Evolutionary conservation across 1,139 yeast species (phyloP).

Genomic region (Scheffersomyces segobiensis): DNA sequence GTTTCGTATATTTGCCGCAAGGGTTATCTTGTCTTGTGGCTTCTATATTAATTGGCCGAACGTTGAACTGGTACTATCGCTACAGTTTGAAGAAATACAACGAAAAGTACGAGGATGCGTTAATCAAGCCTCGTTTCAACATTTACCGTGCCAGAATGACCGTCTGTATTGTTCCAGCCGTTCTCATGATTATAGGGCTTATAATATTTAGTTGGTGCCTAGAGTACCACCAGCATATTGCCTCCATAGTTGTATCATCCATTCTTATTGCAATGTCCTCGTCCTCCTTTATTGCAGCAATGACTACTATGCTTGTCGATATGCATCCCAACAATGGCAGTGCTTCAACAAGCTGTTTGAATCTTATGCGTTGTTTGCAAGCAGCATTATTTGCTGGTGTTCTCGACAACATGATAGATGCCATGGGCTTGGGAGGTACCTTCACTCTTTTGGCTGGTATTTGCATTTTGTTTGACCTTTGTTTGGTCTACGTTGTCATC

Average conservation of each 20-base stretch:
- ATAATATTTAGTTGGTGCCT: conserved; percentile 44
- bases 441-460: conserved; percentile 37
- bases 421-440: conserved; percentile 37
- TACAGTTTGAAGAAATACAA: conserved; percentile 19
- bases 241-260: conserved; percentile 34
- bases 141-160: conserved; percentile 27
- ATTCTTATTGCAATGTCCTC: conserved; percentile 29
- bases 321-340: conserved; percentile 34
- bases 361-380: conserved; percentile 35
- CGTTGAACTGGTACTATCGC: conserved; percentile 30
- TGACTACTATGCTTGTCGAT: conserved; percentile 40
- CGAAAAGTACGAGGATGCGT: conserved; percentile 13
- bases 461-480: conserved; percentile 11
- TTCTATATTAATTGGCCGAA: conserved; percentile 30
- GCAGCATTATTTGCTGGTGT: conserved; percentile 39
- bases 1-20: conserved; percentile 40
- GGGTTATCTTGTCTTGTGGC: conserved; percentile 34
- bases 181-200: conserved; percentile 26
- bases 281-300: conserved; percentile 27
- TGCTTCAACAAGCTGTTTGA: conserved; percentile 39
- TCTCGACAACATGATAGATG: conserved; percentile 26
- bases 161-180: conserved; percentile 25
- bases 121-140: conserved; percentile 28
- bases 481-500: background rate
- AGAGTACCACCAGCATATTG: conserved; percentile 23